Conservation (phyloP, 257 asterid species). For the Solanum tacnaense region DNA sequence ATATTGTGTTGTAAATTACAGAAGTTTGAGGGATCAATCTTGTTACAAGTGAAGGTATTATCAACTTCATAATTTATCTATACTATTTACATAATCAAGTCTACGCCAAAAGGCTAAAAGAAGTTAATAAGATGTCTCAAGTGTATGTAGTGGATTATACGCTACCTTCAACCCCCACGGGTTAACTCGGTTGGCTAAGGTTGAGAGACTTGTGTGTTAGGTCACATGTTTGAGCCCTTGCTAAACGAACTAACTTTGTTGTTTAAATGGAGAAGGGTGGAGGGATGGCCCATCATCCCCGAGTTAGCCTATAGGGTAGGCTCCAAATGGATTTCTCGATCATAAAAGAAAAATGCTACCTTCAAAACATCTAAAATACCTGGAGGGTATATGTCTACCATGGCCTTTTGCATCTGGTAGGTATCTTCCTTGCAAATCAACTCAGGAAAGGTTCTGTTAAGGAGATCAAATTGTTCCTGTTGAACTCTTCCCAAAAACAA, state of each 20-base stretch:
- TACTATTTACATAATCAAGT: neutral
- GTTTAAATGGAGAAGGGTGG: neutral
- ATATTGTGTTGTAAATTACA: neutral
- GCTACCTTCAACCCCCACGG: neutral
- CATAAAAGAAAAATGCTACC: neutral
- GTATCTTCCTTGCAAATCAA: neutral
- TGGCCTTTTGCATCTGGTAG: neutral
- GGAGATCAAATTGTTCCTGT: constrained; percentile 25
- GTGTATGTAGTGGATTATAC: neutral
- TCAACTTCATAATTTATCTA: neutral
- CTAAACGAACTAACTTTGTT: neutral
- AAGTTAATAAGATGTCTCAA: neutral
- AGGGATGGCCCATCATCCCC: neutral
- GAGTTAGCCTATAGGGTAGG: neutral
- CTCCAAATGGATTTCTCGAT: neutral
- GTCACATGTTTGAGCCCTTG: neutral
- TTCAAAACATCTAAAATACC: neutral
- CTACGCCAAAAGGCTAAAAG: neutral
- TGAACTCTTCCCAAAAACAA: constrained; percentile 14
- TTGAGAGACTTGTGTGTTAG: neutral
- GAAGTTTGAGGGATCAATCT: neutral
- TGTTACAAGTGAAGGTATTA: neutral
- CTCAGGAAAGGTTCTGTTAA: neutral
- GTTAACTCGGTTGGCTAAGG: neutral
- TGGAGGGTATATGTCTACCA: neutral